Evolutionary conservation across 2,329 filamentous ascomycete genomes (phyloP).

Genomic region (Aureobasidium subglaciale): DNA sequence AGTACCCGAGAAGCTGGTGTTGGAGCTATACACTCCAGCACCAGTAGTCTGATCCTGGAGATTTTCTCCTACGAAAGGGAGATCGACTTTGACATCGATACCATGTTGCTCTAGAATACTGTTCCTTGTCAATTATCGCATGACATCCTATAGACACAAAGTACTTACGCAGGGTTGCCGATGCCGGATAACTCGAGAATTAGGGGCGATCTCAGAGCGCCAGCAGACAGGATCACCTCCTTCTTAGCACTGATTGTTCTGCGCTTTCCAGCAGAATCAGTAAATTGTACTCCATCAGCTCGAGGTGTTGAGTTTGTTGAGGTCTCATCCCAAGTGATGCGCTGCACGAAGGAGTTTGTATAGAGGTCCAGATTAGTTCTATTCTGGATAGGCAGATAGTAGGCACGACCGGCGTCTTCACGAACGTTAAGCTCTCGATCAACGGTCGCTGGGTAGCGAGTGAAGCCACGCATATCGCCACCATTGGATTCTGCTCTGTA

Average conservation of each 20-base stretch:
- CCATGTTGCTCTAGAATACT: conserved; percentile 24
- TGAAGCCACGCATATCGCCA: conserved; percentile 39
- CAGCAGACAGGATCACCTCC: conserved; percentile 32
- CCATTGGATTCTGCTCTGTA: conserved; percentile 38
- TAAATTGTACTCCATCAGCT: conserved; percentile 7
- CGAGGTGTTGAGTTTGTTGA: background rate
- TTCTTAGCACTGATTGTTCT: conserved; percentile 20
- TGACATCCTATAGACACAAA: background rate
- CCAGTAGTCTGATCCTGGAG: conserved; percentile 27
- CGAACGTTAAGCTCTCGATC: conserved; percentile 33
- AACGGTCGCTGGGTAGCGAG: conserved; percentile 37
- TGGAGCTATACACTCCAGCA: conserved; percentile 19
- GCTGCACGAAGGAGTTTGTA: conserved; percentile 36
- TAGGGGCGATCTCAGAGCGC: conserved; percentile 28
- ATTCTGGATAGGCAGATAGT: conserved; percentile 37
- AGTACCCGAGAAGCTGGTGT: conserved; percentile 27
- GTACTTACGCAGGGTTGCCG: conserved; percentile 23
- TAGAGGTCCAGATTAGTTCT: conserved; percentile 39
- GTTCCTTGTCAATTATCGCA: background rate
- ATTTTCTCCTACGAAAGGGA: conserved; percentile 29
- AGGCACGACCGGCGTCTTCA: conserved; percentile 42
- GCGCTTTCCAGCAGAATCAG: conserved; percentile 1
- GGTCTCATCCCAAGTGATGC: conserved; percentile 33
- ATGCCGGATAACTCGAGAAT: conserved; percentile 32
- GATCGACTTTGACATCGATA: conserved; percentile 25